Base-by-base conservation (phyloP, 345 rosid species). In the Trapa bicornis region DNA sequence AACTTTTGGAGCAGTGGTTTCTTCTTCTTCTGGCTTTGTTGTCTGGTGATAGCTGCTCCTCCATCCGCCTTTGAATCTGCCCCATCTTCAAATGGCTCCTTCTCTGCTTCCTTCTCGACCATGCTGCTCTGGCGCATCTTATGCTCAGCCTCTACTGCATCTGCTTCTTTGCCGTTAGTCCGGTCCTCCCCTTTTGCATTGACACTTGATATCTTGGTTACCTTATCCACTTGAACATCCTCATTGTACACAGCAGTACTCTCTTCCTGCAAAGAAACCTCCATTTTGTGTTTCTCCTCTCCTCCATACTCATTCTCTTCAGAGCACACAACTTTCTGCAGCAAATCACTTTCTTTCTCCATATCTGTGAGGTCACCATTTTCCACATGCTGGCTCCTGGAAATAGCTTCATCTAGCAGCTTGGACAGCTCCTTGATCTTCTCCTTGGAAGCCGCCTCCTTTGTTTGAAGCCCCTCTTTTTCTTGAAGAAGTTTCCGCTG, bases 81-180 rank as follows among this genome's bases (percentile, higher is more conserved):
- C 37, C 91, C 89, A 53, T 89, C 96, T 65, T 87, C 99, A 16
- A 81, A 77, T 11, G 88, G 83, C 75, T 89, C 88, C 64, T 77
- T 86, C 72, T 87, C 96, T 16, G 76, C 37, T 77, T 82, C 89
- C 78, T 86, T 94, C 75, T 94, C 97, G 58, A 91, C 86, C 76
- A 82, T 90, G 89, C 97, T 91, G 81, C 95, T 91, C 79, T 94
- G 97, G 97, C 99, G 91, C 99, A 94, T 91, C 76, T 89, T 94
- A 71, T 79, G 89, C 73, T 87, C 91, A 35, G 75, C 82, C 72
- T 87, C 86, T 17, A 83, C 89, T 6, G 99, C 81, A 73, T 88
- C 91, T 57, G 80, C 87, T 14, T 82, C 87, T 68, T 82, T 85
- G 68, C 78, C 86, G 75, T 86, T 77, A 68, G 70, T 67, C 72